Evolutionary conservation across 2,329 filamentous ascomycete genomes (phyloP).

Genomic region (Penicillium sp.): DNA sequence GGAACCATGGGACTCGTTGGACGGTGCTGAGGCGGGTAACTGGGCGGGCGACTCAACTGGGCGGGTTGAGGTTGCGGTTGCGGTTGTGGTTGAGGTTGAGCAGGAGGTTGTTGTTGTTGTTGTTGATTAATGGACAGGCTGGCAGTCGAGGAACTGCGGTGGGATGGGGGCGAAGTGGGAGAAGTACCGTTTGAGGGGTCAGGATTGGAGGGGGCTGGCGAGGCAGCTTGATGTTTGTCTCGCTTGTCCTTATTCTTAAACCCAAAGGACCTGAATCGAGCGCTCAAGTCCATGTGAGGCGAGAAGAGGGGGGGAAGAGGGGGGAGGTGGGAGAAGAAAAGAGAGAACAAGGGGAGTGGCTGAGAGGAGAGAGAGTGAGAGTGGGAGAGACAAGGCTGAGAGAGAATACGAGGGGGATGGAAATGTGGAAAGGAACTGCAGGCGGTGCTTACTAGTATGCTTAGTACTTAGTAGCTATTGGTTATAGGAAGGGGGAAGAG

Average conservation of each 20-base stretch:
- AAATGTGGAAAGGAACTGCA: too few relatives aligned
- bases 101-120: constrained; percentile 23
- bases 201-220: constrained; percentile 31
- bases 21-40: constrained; percentile 63
- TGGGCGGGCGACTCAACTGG: constrained; percentile 64
- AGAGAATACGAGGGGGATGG: neutral
- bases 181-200: constrained; percentile 39
- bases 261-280: constrained; percentile 55
- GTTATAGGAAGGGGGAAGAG: neutral
- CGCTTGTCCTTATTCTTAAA: constrained; percentile 56
- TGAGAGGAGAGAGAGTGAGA: constrained; percentile 2
- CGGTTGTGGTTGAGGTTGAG: constrained; percentile 42
- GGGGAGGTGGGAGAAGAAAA: constrained; percentile 9
- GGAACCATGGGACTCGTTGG: constrained; percentile 58
- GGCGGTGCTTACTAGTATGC: too few relatives aligned
- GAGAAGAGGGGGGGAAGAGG: constrained; percentile 12
- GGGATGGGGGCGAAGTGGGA: constrained; percentile 41
- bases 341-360: constrained; percentile 14
- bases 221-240: constrained; percentile 32
- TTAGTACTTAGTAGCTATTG: neutral
- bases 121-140: constrained; percentile 59
- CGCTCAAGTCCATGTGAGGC: constrained; percentile 54
- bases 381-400: constrained; percentile 15
- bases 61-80: constrained; percentile 50
- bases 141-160: constrained; percentile 51